Base-by-base conservation (phyloP, 495 filamentous ascomycete genomes). In the Penicillium canescens region DNA sequence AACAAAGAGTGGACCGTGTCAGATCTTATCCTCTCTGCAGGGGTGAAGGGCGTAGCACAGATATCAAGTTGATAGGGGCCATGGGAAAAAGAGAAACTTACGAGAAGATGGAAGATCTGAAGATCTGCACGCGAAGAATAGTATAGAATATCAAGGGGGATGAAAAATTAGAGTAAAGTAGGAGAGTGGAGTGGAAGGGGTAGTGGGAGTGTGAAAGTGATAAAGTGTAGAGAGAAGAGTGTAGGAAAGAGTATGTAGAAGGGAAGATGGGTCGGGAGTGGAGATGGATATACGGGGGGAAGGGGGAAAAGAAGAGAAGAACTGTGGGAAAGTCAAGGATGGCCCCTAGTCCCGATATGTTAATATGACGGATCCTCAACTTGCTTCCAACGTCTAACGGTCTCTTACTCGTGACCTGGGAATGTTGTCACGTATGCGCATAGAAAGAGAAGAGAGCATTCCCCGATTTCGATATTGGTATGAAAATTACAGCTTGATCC, bases 291-390 rank as follows among this genome's bases (percentile, higher is more conserved):
- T 11, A 42, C 40, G 42, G 20, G 40, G 36, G 38, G 40, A 31
- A 26, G 51, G 48, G 52, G 28, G 37, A 24, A 35, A 36, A 38
- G 37, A 37, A 46, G 40, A 59, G 39, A 13, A 23, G 40, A 56
- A 36, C 24, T 12, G 49, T 52, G 43, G 51, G 46, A 63, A 59
- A 60, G 41, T 70, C 72, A 62, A 68, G 62, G 60, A 60, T 58
- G 14, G 73, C 68, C 69, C 72, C 73, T 76, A 76, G 70, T 74
- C 73, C 73, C 71, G 62, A 76, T 73, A 64, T 61, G 73, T 74
- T 71, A 72, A 74, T 76, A 76, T 76, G 73, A 76, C 73, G 73
- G 72, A 74, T 75, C 70, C 69, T 67, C 37, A 54, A 42, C 48
- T 50, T 54, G 35, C 53, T 57, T 53, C 46, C 48, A 54, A 42